Evolutionary conservation across 805 yeast species (phyloP), one percentile per base, ranked within the genome.

Genomic region (Yarrowia yakushimensis): DNA sequence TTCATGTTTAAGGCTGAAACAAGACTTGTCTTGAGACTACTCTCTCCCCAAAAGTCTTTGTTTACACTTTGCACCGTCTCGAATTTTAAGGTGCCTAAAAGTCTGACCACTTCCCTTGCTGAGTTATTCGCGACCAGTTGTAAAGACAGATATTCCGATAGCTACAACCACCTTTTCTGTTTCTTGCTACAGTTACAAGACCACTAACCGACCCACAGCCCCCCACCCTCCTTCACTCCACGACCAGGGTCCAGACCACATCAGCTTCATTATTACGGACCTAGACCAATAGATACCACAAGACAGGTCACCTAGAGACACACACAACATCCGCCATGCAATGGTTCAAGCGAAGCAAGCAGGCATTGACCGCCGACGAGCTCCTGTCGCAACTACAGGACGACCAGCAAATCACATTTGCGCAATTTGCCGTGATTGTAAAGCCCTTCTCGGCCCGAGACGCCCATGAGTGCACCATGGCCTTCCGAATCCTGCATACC

Each of bases 401-500:
- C 15, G 60, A 43, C 36, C 63, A 60, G 43, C 60, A 50, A 23
- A 42, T 46, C 42, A 60, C 63, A 2, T 60, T 60, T 23, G 57
- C 57, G n/a, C 57, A 46, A 13, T 60, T 50, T 12, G 63, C 63
- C 12, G 36, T 60, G 28, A 60, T 60, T 31, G 60, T 60, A 28
- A 43, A 46, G 43, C 63, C 57, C 18, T 50, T 46, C 20, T 60
- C 60, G 7, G 23, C 63, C 20, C 31, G 61, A 12, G 60, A 60
- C 42, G 39, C 63, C 30, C 61, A 55, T 17, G 61, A 55, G n/a
- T 55, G 61, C 48, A 39, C 63, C 28, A 60, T 60, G 30, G 70
- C 72, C 2, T 68, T 46, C 64, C 50, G 64, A 15, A 70, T 70
- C 22, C 65, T 69, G 36, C 52, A 64, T 18, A 55, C 65, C 12